Percentiles rank a stretch among this genome's conserved stretches.
phyloP scores from a whole-genome alignment of 345 rosid species.

The Sisymbrium irio region DNA sequence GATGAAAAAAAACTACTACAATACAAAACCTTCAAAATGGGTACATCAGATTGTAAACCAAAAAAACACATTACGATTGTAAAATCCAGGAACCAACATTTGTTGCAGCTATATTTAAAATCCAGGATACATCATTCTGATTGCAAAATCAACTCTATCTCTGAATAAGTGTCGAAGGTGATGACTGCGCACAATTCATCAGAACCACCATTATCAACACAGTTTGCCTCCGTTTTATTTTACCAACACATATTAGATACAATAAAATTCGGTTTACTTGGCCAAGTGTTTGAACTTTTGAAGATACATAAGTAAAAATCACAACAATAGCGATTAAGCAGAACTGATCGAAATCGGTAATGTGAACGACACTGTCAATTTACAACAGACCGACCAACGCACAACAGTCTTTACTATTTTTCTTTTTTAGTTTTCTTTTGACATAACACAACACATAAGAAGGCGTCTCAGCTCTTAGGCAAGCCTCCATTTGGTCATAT shows the following conservation, averaged over 20 bases:
- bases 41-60: background rate
- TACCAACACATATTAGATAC: too few species aligned
- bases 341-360: background rate
- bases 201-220: background rate
- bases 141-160: background rate
- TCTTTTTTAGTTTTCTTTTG: background rate
- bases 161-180: background rate
- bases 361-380: constrained; percentile 9
- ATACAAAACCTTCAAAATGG: too few species aligned
- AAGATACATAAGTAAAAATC: background rate
- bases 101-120: background rate
- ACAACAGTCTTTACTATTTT: constrained; percentile 11
- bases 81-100: background rate
- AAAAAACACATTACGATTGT: background rate
- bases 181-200: background rate
- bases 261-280: background rate
- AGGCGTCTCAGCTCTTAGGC: constrained; percentile 19
- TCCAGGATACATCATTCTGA: background rate
- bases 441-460: constrained; percentile 22
- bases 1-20: background rate
- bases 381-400: constrained; percentile 25
- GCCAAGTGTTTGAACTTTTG: background rate
- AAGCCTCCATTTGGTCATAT: constrained; percentile 21
- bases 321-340: background rate
- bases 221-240: too few species aligned